Evolutionary conservation across 257 asterid species (phyloP).

Genomic region (Linaria vulgaris): DNA sequence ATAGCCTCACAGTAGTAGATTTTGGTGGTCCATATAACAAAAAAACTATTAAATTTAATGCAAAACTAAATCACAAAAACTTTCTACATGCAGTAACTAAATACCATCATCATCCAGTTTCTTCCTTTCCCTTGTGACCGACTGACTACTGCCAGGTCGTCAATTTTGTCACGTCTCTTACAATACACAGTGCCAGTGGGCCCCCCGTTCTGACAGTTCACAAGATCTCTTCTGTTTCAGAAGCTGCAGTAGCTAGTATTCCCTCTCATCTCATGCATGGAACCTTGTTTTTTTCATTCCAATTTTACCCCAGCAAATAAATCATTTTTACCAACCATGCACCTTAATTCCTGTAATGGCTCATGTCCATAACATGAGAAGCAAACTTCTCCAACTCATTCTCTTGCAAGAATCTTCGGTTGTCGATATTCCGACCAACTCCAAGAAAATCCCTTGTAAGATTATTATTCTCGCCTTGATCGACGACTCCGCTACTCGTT

Average conservation of each 20-base stretch:
- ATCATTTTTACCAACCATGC: constrained; percentile 2
- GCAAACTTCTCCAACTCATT: constrained; percentile 56
- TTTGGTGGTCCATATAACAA: constrained; percentile 34
- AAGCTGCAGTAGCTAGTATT: too few species aligned
- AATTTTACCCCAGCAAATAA: constrained; percentile 20
- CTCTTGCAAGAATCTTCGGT: constrained; percentile 43
- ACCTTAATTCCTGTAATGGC: constrained; percentile 38
- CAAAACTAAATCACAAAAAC: constrained; percentile 27
- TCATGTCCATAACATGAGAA: constrained; percentile 43
- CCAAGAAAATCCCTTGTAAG: constrained; percentile 80
- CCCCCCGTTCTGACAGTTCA: constrained; percentile 62
- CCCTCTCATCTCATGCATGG: neutral
- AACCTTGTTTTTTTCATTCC: too few species aligned
- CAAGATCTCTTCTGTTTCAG: constrained; percentile 61
- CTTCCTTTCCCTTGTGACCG: constrained; percentile 32
- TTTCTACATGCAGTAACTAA: constrained; percentile 45
- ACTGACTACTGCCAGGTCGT: constrained; percentile 31
- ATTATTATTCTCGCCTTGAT: constrained; percentile 23
- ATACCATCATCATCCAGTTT: constrained; percentile 22
- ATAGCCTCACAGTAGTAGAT: constrained; percentile 31
- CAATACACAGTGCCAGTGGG: constrained; percentile 44
- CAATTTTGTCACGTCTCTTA: constrained; percentile 62
- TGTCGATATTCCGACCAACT: constrained; percentile 48
- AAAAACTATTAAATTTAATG: constrained; percentile 13
- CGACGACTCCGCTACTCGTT: too few species aligned